Conservation (phyloP, 495 filamentous ascomycete species). For the Aspergillus wentii region DNA sequence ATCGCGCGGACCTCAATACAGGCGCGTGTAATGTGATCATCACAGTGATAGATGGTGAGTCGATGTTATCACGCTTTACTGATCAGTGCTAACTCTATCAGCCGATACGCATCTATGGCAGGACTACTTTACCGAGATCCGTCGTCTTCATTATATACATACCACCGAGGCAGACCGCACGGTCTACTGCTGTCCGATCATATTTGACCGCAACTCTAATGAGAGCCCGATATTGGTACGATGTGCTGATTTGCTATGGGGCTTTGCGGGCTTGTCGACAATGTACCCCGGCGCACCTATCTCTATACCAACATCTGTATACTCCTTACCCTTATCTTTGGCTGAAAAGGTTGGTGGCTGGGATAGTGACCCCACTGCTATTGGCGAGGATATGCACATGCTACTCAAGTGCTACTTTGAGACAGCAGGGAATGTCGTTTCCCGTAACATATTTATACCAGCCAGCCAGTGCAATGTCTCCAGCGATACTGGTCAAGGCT, state of each 20-base stretch:
- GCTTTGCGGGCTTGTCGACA: conserved; percentile 60
- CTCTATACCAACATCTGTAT: conserved; percentile 64
- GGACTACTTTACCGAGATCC: conserved; percentile 60
- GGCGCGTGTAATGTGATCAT: conserved; percentile 56
- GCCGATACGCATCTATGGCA: conserved; percentile 64
- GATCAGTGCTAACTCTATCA: conserved; percentile 19
- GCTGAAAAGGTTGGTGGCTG: conserved; percentile 61
- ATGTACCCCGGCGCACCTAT: conserved; percentile 54
- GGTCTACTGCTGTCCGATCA: conserved; percentile 63
- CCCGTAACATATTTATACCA: conserved; percentile 47
- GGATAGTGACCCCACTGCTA: conserved; percentile 62
- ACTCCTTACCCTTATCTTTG: conserved; percentile 58
- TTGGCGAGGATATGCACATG: conserved; percentile 72
- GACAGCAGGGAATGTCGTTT: conserved; percentile 55
- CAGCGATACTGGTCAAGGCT: conserved; percentile 41
- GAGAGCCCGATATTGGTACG: conserved; percentile 60
- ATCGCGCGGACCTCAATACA: conserved; percentile 29
- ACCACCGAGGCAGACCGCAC: conserved; percentile 51
- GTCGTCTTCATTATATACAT: conserved; percentile 50
- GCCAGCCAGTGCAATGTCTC: conserved; percentile 66
- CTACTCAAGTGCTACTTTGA: conserved; percentile 71
- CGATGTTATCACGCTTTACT: background rate
- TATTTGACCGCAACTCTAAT: conserved; percentile 68
- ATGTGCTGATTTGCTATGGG: conserved; percentile 64
- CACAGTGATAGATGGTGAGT: conserved; percentile 65